Percentiles rank a stretch among this genome's conserved stretches.
These are phyloP conservation scores for Calonectria montana DNA, from an alignment of 2,329 filamentous ascomycete genomes.

Conservation along the genomic window DNA sequence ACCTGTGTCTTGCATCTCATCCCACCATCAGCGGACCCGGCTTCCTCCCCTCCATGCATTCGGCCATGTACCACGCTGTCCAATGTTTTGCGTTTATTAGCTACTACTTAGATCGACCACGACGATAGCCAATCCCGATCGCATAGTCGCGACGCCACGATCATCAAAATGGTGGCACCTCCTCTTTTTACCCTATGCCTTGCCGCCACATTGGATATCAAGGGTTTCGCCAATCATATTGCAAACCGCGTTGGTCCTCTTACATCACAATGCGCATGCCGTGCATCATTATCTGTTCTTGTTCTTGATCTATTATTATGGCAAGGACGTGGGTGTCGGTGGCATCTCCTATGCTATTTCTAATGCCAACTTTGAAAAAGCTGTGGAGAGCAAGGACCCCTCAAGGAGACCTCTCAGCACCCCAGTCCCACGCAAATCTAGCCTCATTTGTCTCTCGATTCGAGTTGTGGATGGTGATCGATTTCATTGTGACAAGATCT, in stretches of 20 bases:
- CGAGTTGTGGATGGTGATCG: neutral
- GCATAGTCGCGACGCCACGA: neutral
- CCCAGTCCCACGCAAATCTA: neutral
- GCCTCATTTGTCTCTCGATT: neutral
- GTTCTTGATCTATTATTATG: neutral
- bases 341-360: neutral
- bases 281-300: neutral
- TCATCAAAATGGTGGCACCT: neutral
- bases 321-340: constrained; percentile 7
- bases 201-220: neutral
- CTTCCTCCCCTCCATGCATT: neutral
- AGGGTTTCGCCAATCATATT: neutral
- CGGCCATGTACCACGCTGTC: neutral
- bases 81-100: neutral
- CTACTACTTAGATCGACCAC: neutral
- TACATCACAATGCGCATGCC: neutral
- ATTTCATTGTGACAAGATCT: neutral
- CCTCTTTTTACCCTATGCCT: neutral
- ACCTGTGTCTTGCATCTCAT: neutral
- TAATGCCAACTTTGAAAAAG: neutral
- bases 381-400: neutral
- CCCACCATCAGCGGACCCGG: neutral
- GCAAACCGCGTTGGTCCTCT: neutral
- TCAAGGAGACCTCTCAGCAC: neutral
- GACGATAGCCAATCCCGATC: neutral